phyloP scores from a whole-genome alignment of 148 eudicot species.

The Suaeda aralocaspica region DNA sequence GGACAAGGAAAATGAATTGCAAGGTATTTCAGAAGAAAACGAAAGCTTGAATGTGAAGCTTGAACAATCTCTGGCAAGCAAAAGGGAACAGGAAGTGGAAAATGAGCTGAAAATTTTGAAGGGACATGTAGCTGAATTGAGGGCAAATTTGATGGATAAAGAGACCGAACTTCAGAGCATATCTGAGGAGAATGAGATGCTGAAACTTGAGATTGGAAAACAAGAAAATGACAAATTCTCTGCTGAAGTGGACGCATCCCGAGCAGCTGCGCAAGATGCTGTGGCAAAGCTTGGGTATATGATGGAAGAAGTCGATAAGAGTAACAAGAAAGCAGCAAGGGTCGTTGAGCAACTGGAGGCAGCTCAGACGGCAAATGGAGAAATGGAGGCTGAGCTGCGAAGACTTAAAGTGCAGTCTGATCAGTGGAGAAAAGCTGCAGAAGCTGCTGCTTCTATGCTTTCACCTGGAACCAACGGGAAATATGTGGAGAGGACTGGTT shows the following conservation, averaged over 20 bases:
- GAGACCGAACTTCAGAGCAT: slow-evolving; percentile 48
- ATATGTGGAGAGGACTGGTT: slow-evolving; percentile 66
- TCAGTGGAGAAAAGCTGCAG: slow-evolving; percentile 98
- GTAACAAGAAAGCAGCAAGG: slow-evolving; percentile 41
- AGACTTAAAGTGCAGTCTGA: slow-evolving; percentile 75
- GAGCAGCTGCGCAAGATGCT: slow-evolving; percentile 52
- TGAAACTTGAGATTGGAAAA: slow-evolving; percentile 43
- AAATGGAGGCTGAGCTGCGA: slow-evolving; percentile 79
- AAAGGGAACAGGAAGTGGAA: slow-evolving; percentile 42
- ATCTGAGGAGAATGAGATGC: slow-evolving; percentile 49
- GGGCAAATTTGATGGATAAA: slow-evolving; percentile 48
- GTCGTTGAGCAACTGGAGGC: slow-evolving; percentile 65
- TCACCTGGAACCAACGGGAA: slow-evolving; percentile 54
- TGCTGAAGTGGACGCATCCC: slow-evolving; percentile 43
- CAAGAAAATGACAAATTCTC: slow-evolving; percentile 31
- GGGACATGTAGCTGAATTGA: slow-evolving; percentile 37
- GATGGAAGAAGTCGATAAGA: slow-evolving; percentile 55
- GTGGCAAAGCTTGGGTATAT: slow-evolving; percentile 44
- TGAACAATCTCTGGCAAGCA: slow-evolving; percentile 26
- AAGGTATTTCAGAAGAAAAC: slow-evolving; percentile 66
- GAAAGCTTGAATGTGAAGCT: slow-evolving; percentile 45
- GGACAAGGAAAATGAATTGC: slow-evolving; percentile 89
- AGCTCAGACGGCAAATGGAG: slow-evolving; percentile 48
- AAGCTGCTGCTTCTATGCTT: slow-evolving; percentile 89
- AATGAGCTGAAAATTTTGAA: slow-evolving; percentile 34